These are phyloP conservation scores for Russula lepida DNA, from an alignment of 768 basidiomycete species.

Conservation along the genomic window DNA sequence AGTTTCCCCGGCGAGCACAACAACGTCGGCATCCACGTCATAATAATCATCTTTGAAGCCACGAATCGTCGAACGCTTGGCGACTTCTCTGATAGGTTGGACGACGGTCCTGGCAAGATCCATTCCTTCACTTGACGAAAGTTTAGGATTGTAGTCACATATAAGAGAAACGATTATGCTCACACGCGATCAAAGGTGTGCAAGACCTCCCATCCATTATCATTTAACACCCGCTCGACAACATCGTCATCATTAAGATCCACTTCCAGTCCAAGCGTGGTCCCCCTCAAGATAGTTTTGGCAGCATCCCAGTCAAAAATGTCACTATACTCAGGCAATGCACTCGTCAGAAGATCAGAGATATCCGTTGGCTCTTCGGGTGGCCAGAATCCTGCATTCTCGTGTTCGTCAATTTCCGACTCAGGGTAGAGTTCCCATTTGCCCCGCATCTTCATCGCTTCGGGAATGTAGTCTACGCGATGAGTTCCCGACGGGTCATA, in stretches of 20 bases:
- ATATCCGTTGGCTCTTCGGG: background rate
- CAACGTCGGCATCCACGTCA: conserved; percentile 30
- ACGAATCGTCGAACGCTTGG: conserved; percentile 30
- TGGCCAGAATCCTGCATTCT: conserved; percentile 13
- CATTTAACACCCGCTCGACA: conserved; percentile 29
- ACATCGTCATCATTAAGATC: conserved; percentile 24
- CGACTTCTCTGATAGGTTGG: conserved; percentile 31
- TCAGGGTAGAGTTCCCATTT: conserved; percentile 24
- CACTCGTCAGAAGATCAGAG: background rate
- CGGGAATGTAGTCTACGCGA: conserved; percentile 33
- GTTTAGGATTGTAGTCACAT: background rate
- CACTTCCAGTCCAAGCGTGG: background rate
- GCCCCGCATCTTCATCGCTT: conserved; percentile 29
- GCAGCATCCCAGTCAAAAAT: conserved; percentile 6
- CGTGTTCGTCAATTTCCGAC: conserved; percentile 6
- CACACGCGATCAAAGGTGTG: conserved; percentile 36
- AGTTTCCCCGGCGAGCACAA: conserved; percentile 35
- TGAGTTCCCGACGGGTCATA: conserved; percentile 32
- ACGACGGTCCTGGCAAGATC: conserved; percentile 38
- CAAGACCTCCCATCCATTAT: conserved; percentile 35
- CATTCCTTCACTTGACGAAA: conserved; percentile 31
- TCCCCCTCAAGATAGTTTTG: background rate
- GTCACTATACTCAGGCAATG: background rate
- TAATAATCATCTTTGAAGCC: conserved; percentile 36
- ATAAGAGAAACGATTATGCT: conserved; percentile 20